Evolutionary conservation across 345 rosid species (phyloP), one percentile per base, ranked within the genome.

Genomic region (Pugionium cornutum): DNA sequence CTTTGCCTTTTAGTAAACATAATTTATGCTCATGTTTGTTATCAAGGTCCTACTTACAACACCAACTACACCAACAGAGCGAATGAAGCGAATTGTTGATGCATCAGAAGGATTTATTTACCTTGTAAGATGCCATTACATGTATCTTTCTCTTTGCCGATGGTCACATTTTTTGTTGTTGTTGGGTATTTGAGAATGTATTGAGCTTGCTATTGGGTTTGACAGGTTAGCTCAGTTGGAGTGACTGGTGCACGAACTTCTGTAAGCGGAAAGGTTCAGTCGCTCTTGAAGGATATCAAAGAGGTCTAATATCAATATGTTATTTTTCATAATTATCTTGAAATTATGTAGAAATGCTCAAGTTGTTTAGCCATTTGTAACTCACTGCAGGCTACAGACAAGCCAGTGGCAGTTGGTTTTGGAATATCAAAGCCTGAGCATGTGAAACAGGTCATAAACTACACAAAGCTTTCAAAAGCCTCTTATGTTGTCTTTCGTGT

Each of bases 241-340:
- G 99, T 90, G 72, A 90, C 97, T 1, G 99, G 96, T 35, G 83
- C 96, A 18, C 92, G 97, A 62, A 69, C 84, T 68, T 86, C 92
- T 66, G 84, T 91, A 6, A 94, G 87, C 58, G 82, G 67, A 10
- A 70, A 76, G 66, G 96, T 86, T 66, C 82, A 79, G 78, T 68
- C 79, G 60, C 97, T 88, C 72, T 78, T 91, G 52, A 67, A 47
- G 28, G 96, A 88, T 6, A 81, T 89, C 73, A 94, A 87, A 80
- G 80, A 80, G 78, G 78, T 75, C 9, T 57, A 28, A 2, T 55
- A 28, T 37, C 28, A 39, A 2, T 18, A 4, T 44, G n/a, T 60
- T 5, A 39, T 8, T 5, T 66, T 35, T 59, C 56, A 8, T 28
- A 9, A 37, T 7, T 30, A 59, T 28, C 64, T 54, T 27, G 47